Evolutionary conservation across 176 grass and related monocot species (phyloP).

Genomic region (Carex scoparia): DNA sequence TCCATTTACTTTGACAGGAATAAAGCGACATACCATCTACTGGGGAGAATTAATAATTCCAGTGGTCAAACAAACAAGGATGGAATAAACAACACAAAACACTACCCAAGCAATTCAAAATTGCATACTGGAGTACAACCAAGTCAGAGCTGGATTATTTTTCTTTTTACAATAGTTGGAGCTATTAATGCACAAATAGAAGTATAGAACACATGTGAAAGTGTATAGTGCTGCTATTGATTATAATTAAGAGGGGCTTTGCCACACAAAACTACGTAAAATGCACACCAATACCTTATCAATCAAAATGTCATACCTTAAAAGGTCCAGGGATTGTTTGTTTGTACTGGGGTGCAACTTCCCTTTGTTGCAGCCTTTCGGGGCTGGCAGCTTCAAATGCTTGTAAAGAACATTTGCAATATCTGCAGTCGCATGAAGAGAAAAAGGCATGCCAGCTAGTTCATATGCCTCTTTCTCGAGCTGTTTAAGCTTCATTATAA

Average conservation of each 20-base stretch:
- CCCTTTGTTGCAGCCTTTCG: slow-evolving; percentile 63
- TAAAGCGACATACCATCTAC: background rate
- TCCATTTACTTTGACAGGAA: background rate
- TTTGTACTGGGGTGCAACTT: slow-evolving; percentile 91
- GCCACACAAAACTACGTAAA: background rate
- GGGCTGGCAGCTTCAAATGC: slow-evolving; percentile 73
- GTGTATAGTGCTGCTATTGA: background rate
- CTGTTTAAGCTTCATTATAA: slow-evolving; percentile 82
- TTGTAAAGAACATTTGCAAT: slow-evolving; percentile 85
- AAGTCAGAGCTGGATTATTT: background rate
- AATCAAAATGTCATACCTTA: slow-evolving; percentile 49
- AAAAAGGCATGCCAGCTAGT: slow-evolving; percentile 77
- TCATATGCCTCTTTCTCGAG: slow-evolving; percentile 77
- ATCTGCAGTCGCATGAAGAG: slow-evolving; percentile 71
- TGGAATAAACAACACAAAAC: background rate
- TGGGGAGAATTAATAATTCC: background rate
- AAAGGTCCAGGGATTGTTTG: slow-evolving; percentile 67
- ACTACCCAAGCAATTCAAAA: background rate
- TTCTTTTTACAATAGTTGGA: background rate
- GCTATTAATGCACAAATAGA: background rate
- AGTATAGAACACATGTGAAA: background rate
- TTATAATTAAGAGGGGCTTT: background rate
- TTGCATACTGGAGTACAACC: background rate
- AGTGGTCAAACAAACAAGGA: background rate
- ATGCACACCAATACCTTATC: background rate